phyloP scores from a whole-genome alignment of 108 stramenopile genomes.

The Hondaea fermentalgiana region DNA sequence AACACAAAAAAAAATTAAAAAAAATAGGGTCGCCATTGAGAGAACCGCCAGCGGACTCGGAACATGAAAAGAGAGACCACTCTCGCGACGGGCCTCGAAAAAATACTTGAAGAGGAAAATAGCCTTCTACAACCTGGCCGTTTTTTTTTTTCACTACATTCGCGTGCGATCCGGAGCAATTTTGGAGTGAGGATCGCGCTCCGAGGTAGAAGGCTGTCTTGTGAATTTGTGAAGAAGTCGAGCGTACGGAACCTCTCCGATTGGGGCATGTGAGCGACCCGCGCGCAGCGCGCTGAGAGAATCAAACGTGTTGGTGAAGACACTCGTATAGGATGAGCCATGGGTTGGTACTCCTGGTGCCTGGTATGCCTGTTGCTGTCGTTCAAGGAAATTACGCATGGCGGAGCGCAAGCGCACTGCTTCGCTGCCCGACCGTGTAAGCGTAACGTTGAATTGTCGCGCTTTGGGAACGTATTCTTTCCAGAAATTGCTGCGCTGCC shows the following conservation, averaged over 20 bases:
- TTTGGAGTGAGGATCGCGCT: too few species aligned
- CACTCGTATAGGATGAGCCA: not conserved
- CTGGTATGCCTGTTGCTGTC: not conserved
- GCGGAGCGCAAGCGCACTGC: not conserved
- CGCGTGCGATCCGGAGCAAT: too few species aligned
- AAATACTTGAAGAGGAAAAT: too few species aligned
- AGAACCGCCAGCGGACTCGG: too few species aligned
- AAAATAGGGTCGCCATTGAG: too few species aligned
- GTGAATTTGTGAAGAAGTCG: not conserved
- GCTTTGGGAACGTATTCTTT: not conserved
- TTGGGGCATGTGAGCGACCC: not conserved
- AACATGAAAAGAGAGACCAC: too few species aligned
- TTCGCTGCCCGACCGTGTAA: not conserved
- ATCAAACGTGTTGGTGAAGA: not conserved
- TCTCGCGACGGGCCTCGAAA: too few species aligned
- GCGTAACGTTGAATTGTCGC: not conserved
- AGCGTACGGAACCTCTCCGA: not conserved
- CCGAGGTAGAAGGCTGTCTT: not conserved
- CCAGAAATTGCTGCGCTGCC: not conserved
- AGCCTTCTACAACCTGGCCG: too few species aligned
- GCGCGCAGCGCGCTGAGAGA: not conserved
- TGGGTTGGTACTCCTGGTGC: not conserved
- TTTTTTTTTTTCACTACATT: too few species aligned
- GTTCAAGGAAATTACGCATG: not conserved
- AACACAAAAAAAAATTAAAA: too few species aligned